phyloP scores from a whole-genome alignment of 1,284 basidiomycete genomes.

The Rhodofomes roseus region DNA sequence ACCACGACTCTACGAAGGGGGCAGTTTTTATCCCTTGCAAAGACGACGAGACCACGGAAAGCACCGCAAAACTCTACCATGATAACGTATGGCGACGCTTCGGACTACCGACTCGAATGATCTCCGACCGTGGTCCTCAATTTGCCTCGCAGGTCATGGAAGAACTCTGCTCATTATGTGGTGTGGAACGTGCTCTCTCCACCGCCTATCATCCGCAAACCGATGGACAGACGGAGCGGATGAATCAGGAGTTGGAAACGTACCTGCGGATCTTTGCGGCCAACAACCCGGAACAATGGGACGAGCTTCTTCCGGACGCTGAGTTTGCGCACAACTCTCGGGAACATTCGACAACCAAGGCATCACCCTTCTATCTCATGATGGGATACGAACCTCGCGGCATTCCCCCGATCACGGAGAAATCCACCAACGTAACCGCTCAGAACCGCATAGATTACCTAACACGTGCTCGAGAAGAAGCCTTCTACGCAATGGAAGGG shows the following conservation, averaged over 20 bases:
- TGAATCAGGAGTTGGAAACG: slow-evolving; percentile 28
- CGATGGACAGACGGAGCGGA: slow-evolving; percentile 26
- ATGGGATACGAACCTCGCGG: slow-evolving; percentile 5
- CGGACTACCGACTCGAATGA: slow-evolving; percentile 27
- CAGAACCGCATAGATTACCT: background rate
- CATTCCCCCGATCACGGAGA: background rate
- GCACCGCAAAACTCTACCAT: slow-evolving; percentile 16
- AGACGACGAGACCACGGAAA: slow-evolving; percentile 11
- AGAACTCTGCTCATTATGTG: slow-evolving; percentile 22
- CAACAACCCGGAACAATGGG: slow-evolving; percentile 35
- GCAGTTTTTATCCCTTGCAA: slow-evolving; percentile 17
- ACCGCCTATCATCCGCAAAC: slow-evolving; percentile 31
- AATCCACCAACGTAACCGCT: background rate
- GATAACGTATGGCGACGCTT: background rate
- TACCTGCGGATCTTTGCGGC: slow-evolving; percentile 18
- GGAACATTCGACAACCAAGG: slow-evolving; percentile 20
- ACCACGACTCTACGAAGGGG: too few species aligned
- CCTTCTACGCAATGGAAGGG: too few species aligned
- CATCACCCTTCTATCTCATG: slow-evolving; percentile 27
- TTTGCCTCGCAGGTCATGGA: slow-evolving; percentile 31
- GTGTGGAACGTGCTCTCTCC: slow-evolving; percentile 17
- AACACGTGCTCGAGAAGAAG: background rate
- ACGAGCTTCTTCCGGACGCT: slow-evolving; percentile 20
- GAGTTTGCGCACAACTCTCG: slow-evolving; percentile 23
- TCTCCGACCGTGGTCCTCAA: slow-evolving; percentile 33